Evolutionary conservation across 371 early-diverging fungal species (phyloP), one percentile per base, ranked within the genome.

Genomic region (Massospora cicadina): DNA sequence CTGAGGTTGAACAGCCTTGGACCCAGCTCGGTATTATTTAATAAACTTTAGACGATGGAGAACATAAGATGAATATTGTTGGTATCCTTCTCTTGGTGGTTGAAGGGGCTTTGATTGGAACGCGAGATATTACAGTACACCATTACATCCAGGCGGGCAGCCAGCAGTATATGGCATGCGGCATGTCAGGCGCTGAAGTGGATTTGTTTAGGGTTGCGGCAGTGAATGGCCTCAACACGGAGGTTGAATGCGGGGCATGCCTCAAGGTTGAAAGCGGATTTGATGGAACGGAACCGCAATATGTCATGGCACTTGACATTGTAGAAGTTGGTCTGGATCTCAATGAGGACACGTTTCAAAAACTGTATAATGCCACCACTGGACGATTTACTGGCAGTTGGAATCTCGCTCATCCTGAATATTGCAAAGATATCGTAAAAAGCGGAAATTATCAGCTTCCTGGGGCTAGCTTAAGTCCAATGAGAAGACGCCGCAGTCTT

Each of bases 261-360:
- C 65, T 81, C 32, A 78, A 76, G 56, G 76, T 81, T 2, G 53
- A 17, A 25, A 26, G 62, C 54, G 64, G 68, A 13, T 17, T 43
- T 43, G 10, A 5, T 43, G 43, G 43, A 17, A 68, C 67, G 25
- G 72, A 73, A 53, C 72, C 54, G 26, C 70, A 74, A 32, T 76
- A 79, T 29, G 81, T 79, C 7, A 66, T 81, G 64, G 81, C 77
- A 1, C 77, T 81, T 17, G 81, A 81, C 63, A 68, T 73, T 1
- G 81, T 79, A 33, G 79, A 79, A 12, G 61, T 63, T 3, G 79
- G 81, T 12, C 67, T 81, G 43, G 79, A 79, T 64, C 68, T 79
- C 59, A 74, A 73, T 69, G 66, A 68, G 29, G 68, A 65, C 25
- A 58, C 69, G 33, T 75, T 75, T 60, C 64, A 65, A 1, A 31